Conservation (phyloP, 2,329 filamentous ascomycete genomes). For the Teratosphaeria nubilosa region DNA sequence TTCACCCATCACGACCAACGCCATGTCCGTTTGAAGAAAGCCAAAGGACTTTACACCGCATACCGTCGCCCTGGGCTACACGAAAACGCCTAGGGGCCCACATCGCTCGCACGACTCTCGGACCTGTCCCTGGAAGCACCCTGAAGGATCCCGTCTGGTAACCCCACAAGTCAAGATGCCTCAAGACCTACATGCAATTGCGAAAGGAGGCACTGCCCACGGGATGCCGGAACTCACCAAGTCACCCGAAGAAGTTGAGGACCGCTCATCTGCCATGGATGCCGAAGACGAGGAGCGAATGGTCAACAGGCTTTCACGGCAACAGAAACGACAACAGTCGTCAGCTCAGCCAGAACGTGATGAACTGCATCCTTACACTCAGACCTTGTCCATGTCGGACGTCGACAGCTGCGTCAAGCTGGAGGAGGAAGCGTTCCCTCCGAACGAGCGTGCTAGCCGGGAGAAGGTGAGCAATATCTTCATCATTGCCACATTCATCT, state of each 20-base stretch:
- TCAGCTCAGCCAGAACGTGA: constrained; percentile 26
- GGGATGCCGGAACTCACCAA: constrained; percentile 11
- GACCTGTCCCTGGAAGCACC: neutral
- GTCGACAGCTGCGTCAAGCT: constrained; percentile 51
- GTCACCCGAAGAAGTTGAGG: constrained; percentile 10
- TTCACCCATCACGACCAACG: neutral
- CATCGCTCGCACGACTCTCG: neutral
- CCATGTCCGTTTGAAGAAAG: neutral
- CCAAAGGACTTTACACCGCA: neutral
- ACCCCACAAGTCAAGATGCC: constrained; percentile 26
- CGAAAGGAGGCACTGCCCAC: constrained; percentile 22
- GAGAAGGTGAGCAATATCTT: constrained; percentile 46
- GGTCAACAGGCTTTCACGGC: constrained; percentile 7
- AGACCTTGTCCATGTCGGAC: constrained; percentile 58
- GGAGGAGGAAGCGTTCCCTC: constrained; percentile 49
- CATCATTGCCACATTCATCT: neutral
- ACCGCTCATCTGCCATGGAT: constrained; percentile 1
- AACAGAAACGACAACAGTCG: neutral
- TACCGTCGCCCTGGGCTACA: neutral
- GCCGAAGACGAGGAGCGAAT: constrained; percentile 6
- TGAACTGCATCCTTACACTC: constrained; percentile 63
- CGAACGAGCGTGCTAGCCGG: constrained; percentile 45
- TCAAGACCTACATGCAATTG: constrained; percentile 26
- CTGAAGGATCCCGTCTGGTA: neutral
- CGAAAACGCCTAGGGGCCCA: neutral